Percentiles rank a stretch among this genome's conserved stretches.
Evolutionary conservation across 2,329 filamentous ascomycete species (phyloP).

Genomic region (Aspergillus hortae): DNA sequence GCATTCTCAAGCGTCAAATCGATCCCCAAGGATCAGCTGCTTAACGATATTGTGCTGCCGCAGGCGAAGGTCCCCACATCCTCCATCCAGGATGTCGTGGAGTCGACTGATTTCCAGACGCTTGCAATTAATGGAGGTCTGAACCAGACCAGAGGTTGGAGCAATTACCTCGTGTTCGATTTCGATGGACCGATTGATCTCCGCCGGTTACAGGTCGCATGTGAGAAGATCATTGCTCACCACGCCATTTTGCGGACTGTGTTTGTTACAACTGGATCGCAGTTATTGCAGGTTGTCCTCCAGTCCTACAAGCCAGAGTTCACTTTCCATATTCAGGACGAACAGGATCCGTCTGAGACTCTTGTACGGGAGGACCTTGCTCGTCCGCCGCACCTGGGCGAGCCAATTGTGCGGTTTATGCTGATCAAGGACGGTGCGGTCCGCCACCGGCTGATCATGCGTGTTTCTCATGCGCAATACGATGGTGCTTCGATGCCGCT

Average conservation of each 20-base stretch:
- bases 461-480: constrained; percentile 32
- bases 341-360: constrained; percentile 4
- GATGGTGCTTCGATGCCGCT: constrained; percentile 19
- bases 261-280: constrained; percentile 46
- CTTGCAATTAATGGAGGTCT: constrained; percentile 12
- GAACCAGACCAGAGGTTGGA: constrained; percentile 9
- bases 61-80: constrained; percentile 2
- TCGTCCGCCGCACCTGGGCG: constrained; percentile 3
- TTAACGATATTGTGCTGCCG: constrained; percentile 7
- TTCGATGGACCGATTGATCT: constrained; percentile 13
- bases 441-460: constrained; percentile 23
- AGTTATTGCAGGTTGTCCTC: constrained; percentile 42
- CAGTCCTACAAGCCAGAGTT: constrained; percentile 7
- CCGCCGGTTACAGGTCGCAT: constrained; percentile 10
- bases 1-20: constrained; percentile 8
- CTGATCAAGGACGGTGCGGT: constrained; percentile 17
- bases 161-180: constrained; percentile 14
- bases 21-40: constrained; percentile 4
- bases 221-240: constrained; percentile 8
- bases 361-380: constrained; percentile 8
- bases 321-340: constrained; percentile 6
- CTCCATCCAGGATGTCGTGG: constrained; percentile 9
- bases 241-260: constrained; percentile 53
- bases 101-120: constrained; percentile 12
- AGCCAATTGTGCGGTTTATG: constrained; percentile 17